These are phyloP conservation scores for Myochromella boudieri DNA, from an alignment of 768 basidiomycete genomes.

Conservation along the genomic window DNA sequence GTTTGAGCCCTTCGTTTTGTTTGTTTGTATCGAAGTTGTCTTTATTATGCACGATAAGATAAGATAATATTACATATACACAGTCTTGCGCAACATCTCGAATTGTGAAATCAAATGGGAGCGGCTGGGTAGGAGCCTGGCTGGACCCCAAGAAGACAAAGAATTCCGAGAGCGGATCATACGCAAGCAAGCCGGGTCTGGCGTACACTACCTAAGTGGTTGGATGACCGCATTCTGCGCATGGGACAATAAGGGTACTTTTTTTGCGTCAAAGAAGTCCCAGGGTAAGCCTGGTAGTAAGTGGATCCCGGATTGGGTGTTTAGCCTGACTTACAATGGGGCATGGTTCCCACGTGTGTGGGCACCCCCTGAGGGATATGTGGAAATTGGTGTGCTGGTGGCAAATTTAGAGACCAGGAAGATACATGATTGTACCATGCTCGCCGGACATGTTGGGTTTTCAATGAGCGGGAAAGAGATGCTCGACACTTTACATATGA, in stretches of 20 bases:
- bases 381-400: not conserved
- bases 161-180: slow-evolving; percentile 9
- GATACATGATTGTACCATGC: not conserved
- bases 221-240: slow-evolving; percentile 12
- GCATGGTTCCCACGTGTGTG: not conserved
- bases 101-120: no score
- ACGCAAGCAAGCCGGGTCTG: not conserved
- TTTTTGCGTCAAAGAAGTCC: not conserved
- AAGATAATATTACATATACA: no score
- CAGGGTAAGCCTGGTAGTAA: not conserved
- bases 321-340: not conserved
- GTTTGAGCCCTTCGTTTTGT: no score
- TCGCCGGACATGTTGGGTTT: not conserved
- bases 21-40: no score
- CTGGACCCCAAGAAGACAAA: not conserved
- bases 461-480: not conserved
- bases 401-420: not conserved
- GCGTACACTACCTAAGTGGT: slow-evolving; percentile 4
- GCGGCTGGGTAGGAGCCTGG: no score
- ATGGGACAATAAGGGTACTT: no score
- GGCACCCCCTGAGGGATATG: not conserved
- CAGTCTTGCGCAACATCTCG: no score
- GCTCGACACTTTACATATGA: not conserved
- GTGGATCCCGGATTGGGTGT: not conserved
- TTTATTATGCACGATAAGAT: no score